Evolutionary conservation across 2,329 filamentous ascomycete genomes (phyloP), one percentile per base, ranked within the genome.

Genomic region (Colletotrichum cuscutae): DNA sequence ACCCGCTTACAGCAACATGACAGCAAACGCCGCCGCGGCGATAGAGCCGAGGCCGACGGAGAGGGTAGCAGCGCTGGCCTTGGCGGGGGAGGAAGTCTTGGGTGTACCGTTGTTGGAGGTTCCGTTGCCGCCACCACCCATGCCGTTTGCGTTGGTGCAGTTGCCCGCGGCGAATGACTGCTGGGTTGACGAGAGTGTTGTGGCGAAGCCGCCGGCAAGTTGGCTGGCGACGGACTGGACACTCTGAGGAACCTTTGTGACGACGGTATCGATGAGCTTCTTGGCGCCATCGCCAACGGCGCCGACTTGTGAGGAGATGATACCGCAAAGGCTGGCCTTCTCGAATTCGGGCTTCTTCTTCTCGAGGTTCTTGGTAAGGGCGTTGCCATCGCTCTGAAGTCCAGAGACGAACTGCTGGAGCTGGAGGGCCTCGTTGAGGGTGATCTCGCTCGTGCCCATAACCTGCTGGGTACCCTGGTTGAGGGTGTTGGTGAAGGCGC

Each of bases 181-280:
- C 67, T 78, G 72, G 54, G 76, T 75, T n/a, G 77, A 73, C 59
- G 57, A 24, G 9, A 81, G 75, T 37, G 76, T 74, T 52, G 75
- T 54, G 46, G 75, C 76, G 57, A 81, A 76, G 59, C 75, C 72
- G 3, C 60, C 61, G 12, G 79, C 77, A 15, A 81, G 77, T 63
- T 71, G 62, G 56, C 70, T 30, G 58, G 80, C 80, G 57, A 81
- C 75, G 26, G 59, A 37, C 76, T 80, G 80, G 19, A 77, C 77
- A 8, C 73, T 76, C 22, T 73, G 63, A 35, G 80, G 80, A 2
- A 81, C 77, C 77, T 81, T 81, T 63, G 32, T 30, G 24, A 81
- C 77, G 49, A 80, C 75, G 42, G 79, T 67, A n/a, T 77, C 69
- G 67, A 80, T 81, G 28, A 81, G 79, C n/a, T 65, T 69, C 70